A percentile compares a stretch with the other conserved stretches of the same genome.
phyloP scores from a whole-genome alignment of 2,329 filamentous ascomycete species.

The Zasmidium citrigriseum region DNA sequence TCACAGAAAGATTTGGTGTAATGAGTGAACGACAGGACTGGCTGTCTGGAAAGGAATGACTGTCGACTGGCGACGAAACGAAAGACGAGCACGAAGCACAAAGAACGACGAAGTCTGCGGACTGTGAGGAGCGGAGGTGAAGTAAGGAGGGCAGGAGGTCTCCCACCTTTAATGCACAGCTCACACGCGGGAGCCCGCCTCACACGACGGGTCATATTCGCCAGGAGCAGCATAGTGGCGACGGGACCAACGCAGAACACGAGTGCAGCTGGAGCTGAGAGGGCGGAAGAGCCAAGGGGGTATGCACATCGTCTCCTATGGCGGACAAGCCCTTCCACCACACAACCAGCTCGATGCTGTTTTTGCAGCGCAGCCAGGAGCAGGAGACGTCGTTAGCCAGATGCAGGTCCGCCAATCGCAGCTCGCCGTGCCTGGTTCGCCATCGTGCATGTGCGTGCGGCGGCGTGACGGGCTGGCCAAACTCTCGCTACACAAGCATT shows the following conservation, averaged over 20 bases:
- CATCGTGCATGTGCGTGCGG: slow-evolving; percentile 2
- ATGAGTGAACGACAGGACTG: slow-evolving; percentile 15
- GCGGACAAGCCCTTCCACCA: background rate
- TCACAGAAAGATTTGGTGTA: slow-evolving; percentile 2
- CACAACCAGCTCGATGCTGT: background rate
- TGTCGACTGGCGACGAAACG: slow-evolving; percentile 24
- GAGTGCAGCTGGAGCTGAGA: background rate
- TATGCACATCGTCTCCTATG: background rate
- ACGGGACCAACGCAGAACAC: background rate
- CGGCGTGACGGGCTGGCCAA: background rate
- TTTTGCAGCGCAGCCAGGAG: background rate
- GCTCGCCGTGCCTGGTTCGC: background rate
- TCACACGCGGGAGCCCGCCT: background rate
- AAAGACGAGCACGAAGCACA: slow-evolving; percentile 15
- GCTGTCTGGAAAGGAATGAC: slow-evolving; percentile 20
- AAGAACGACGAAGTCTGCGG: background rate
- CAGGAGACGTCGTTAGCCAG: background rate
- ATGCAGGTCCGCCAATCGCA: background rate
- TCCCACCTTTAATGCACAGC: background rate
- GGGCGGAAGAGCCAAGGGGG: background rate
- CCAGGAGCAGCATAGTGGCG: background rate
- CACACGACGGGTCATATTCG: background rate
- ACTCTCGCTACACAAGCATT: slow-evolving; percentile 4
- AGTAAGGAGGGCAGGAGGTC: background rate
- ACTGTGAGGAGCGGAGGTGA: background rate